Evolutionary conservation across 306 rosid species (phyloP).

Genomic region (Quercus variabilis): DNA sequence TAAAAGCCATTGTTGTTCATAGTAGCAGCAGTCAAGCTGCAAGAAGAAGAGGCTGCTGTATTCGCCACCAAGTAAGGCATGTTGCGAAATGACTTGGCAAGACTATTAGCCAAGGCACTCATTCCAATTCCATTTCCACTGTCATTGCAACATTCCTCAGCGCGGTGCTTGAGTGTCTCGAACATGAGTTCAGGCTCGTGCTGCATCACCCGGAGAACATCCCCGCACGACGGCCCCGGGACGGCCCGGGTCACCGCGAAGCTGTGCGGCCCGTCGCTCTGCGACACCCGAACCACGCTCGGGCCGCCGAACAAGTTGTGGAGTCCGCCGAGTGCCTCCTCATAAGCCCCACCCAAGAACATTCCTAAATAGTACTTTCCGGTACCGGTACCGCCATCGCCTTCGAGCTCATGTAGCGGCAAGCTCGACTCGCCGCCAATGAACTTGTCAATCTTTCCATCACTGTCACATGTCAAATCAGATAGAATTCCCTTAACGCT

Average conservation of each 20-base stretch:
- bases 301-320: slow-evolving; percentile 96
- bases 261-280: slow-evolving; percentile 90
- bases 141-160: slow-evolving; percentile 44
- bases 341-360: slow-evolving; percentile 99
- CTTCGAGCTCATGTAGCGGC: slow-evolving; percentile 81
- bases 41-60: slow-evolving; percentile 19
- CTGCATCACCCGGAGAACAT: slow-evolving; percentile 96
- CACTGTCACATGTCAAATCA: slow-evolving; percentile 94
- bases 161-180: slow-evolving; percentile 87
- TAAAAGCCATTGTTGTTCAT: slow-evolving; percentile 50
- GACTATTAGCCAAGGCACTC: slow-evolving; percentile 39
- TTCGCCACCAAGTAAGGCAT: slow-evolving; percentile 65
- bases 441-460: slow-evolving; percentile 88
- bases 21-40: slow-evolving; percentile 55
- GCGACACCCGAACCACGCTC: slow-evolving; percentile 79
- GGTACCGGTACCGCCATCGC: slow-evolving; percentile 33
- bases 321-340: slow-evolving; percentile 98
- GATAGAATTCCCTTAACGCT: slow-evolving; percentile 59
- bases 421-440: slow-evolving; percentile 73
- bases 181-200: slow-evolving; percentile 97
- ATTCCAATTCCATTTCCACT: slow-evolving; percentile 25
- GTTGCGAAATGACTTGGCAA: slow-evolving; percentile 59
- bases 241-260: slow-evolving; percentile 82
- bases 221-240: slow-evolving; percentile 77
- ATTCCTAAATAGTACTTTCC: slow-evolving; percentile 77